These are phyloP conservation scores for Yamadazyma triangularis DNA, from an alignment of 1,139 yeast genomes.

Conservation along the genomic window DNA sequence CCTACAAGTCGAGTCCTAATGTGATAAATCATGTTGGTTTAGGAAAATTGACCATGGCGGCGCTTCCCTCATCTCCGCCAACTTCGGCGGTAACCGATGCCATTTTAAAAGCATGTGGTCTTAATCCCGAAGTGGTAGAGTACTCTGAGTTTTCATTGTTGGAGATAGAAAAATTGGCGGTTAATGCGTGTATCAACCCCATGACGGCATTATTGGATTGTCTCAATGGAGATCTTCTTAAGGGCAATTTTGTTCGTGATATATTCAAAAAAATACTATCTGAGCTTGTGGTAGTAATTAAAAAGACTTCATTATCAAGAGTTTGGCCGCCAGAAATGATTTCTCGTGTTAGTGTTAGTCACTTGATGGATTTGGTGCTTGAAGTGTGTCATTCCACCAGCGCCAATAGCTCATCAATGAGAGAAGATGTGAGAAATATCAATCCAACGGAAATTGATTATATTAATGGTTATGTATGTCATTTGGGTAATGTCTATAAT, in stretches of 20 bases:
- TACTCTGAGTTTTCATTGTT: constrained; percentile 54
- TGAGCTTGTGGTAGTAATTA: constrained; percentile 44
- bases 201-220: constrained; percentile 66
- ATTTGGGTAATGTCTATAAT: constrained; percentile 42
- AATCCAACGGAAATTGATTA: constrained; percentile 72
- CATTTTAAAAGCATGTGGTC: constrained; percentile 24
- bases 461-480: constrained; percentile 69
- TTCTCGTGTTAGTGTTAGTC: constrained; percentile 28
- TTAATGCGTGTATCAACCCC: constrained; percentile 75
- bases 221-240: constrained; percentile 63
- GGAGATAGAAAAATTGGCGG: constrained; percentile 73
- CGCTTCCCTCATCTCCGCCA: no score
- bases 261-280: constrained; percentile 37
- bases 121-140: constrained; percentile 41
- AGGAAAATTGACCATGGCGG: constrained; percentile 52
- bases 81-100: constrained; percentile 28
- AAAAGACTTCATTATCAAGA: constrained; percentile 1
- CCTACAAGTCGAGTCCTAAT: constrained; percentile 42
- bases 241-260: constrained; percentile 24
- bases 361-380: constrained; percentile 44
- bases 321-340: no score
- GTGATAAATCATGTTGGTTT: constrained; percentile 62
- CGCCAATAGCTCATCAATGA: constrained; percentile 78
- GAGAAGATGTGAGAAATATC: constrained; percentile 65
- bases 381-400: constrained; percentile 45